Percentiles rank a stretch among this genome's conserved stretches.
Evolutionary conservation across 2,329 filamentous ascomycete species (phyloP).

Genomic region (Lasiodiplodia citricola): DNA sequence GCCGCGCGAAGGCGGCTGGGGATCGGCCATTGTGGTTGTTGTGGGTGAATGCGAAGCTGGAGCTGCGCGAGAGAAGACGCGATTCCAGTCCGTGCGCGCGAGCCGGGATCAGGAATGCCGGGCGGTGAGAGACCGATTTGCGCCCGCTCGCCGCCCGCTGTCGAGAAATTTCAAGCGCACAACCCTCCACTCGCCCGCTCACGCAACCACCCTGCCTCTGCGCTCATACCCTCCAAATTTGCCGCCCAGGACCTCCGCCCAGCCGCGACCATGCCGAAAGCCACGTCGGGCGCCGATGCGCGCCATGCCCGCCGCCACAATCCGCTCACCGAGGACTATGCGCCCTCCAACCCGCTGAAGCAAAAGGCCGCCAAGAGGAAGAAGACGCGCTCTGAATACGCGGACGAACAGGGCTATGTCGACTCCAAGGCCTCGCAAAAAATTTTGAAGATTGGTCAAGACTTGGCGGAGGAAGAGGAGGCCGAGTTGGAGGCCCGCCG

Average conservation of each 20-base stretch:
- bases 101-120: background rate
- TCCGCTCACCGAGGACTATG: constrained; percentile 88
- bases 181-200: background rate
- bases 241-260: background rate
- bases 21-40: constrained; percentile 41
- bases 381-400: constrained; percentile 62
- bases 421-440: constrained; percentile 87
- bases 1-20: constrained; percentile 40
- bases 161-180: constrained; percentile 27
- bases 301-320: constrained; percentile 77
- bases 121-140: constrained; percentile 5
- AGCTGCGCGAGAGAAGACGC: constrained; percentile 4
- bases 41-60: background rate
- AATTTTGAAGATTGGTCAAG: constrained; percentile 87
- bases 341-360: constrained; percentile 71
- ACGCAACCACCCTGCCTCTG: background rate
- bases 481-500: constrained; percentile 52
- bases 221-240: background rate
- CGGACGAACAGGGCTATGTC: constrained; percentile 73
- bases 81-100: background rate
- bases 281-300: constrained; percentile 59
- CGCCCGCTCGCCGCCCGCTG: background rate
- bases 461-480: constrained; percentile 82
- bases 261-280: constrained; percentile 73
- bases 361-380: constrained; percentile 68